phyloP scores from a whole-genome alignment of 495 filamentous ascomycete genomes.

The Aspergillus steynii region DNA sequence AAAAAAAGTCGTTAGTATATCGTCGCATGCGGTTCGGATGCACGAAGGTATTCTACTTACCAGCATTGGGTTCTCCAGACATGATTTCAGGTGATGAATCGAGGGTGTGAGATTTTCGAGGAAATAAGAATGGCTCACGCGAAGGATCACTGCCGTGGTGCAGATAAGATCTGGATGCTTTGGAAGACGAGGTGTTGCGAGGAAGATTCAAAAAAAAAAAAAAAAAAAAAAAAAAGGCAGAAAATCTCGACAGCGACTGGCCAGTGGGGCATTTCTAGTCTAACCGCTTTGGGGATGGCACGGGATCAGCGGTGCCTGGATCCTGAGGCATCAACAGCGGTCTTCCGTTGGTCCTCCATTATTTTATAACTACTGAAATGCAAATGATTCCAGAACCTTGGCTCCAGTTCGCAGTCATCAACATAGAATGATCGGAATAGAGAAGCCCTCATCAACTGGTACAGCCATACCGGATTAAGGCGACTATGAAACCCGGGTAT shows the following conservation, averaged over 20 bases:
- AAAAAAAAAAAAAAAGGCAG: constrained; percentile 4
- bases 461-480: background rate
- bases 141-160: constrained; percentile 45
- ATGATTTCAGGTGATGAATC: constrained; percentile 23
- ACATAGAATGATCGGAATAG: background rate
- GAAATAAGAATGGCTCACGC: constrained; percentile 41
- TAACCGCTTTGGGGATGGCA: constrained; percentile 5
- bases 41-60: constrained; percentile 21
- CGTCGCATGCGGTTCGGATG: background rate
- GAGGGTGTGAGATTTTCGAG: constrained; percentile 15
- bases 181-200: constrained; percentile 3
- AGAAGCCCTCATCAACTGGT: background rate
- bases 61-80: constrained; percentile 42
- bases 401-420: background rate
- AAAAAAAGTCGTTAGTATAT: constrained; percentile 17
- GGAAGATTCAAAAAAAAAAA: background rate
- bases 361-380: too few relatives aligned
- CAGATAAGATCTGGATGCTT: constrained; percentile 16
- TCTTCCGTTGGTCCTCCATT: background rate
- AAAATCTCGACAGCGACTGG: constrained; percentile 16
- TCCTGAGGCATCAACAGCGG: constrained; percentile 1
- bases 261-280: constrained; percentile 3
- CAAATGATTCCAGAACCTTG: background rate
- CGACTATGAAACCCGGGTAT: background rate
- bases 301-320: background rate